phyloP scores from a whole-genome alignment of 805 yeast genomes.

The Lachancea waltii region DNA sequence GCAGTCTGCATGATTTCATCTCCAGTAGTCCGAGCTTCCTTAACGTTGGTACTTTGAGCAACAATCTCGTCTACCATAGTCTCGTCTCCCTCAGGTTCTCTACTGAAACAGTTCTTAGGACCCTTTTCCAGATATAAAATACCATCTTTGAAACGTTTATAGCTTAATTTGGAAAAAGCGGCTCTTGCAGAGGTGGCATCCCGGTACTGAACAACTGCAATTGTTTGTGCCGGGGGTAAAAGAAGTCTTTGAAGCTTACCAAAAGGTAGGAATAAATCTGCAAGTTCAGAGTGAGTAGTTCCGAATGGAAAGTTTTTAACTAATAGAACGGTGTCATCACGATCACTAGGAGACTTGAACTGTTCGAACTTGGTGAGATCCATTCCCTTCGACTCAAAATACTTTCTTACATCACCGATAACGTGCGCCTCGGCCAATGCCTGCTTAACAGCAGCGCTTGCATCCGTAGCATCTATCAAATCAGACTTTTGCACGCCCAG shows the following conservation, averaged over 20 bases:
- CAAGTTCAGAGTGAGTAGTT: constrained; percentile 71
- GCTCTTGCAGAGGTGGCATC: constrained; percentile 79
- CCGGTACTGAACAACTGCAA: constrained; percentile 86
- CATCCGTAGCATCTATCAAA: constrained; percentile 78
- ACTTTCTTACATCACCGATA: constrained; percentile 81
- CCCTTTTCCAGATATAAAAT: constrained; percentile 91
- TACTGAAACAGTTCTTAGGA: constrained; percentile 70
- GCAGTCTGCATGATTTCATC: constrained; percentile 37
- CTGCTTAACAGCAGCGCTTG: constrained; percentile 88
- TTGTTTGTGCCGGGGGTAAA: constrained; percentile 96
- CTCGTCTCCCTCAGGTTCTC: constrained; percentile 43
- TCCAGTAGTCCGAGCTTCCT: constrained; percentile 28
- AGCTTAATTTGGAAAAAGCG: constrained; percentile 84
- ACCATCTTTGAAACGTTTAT: constrained; percentile 79
- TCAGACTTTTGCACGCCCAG: constrained; percentile 80
- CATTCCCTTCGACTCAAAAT: constrained; percentile 79
- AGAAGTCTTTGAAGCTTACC: constrained; percentile 76
- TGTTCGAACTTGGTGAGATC: constrained; percentile 66
- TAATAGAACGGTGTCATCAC: constrained; percentile 73
- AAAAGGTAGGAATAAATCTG: constrained; percentile 70
- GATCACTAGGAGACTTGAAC: constrained; percentile 39
- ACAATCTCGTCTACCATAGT: constrained; percentile 22
- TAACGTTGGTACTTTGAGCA: constrained; percentile 27
- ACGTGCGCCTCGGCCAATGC: constrained; percentile 97
- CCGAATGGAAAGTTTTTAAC: constrained; percentile 90